A percentile compares a stretch with the other conserved stretches of the same genome.
Evolutionary conservation across 495 filamentous ascomycete genomes (phyloP).

Genomic region (Xylaria telfairii): DNA sequence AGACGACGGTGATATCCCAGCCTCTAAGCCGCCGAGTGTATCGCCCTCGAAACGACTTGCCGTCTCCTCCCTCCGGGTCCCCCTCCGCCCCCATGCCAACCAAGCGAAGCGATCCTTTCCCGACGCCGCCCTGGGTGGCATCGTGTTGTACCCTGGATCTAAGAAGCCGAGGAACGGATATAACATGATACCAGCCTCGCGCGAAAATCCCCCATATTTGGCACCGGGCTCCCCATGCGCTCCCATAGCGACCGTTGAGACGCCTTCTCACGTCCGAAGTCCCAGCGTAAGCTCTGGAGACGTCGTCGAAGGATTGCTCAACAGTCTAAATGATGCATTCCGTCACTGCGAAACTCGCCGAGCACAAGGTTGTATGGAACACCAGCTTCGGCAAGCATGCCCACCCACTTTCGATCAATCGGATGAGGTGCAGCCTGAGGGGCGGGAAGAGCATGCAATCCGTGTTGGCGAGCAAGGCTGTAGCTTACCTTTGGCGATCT

Average conservation of each 20-base stretch:
- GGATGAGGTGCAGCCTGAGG: background rate
- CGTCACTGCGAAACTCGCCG: background rate
- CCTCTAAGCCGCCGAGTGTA: background rate
- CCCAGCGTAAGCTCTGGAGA: slow-evolving; percentile 19
- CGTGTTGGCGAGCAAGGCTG: background rate
- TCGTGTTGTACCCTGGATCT: slow-evolving; percentile 13
- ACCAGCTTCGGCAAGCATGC: background rate
- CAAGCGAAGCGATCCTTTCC: slow-evolving; percentile 17
- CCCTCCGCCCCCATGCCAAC: background rate
- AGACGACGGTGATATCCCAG: slow-evolving; percentile 25
- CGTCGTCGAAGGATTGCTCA: slow-evolving; percentile 29
- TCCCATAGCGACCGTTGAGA: background rate
- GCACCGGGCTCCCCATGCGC: background rate
- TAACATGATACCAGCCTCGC: background rate
- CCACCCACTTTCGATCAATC: background rate
- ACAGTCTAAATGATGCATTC: slow-evolving; percentile 31
- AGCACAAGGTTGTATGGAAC: background rate
- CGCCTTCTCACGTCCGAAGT: background rate
- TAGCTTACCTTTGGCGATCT: background rate
- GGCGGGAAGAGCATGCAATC: background rate
- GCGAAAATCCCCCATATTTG: background rate
- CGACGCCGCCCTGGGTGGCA: slow-evolving; percentile 9
- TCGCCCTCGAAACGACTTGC: slow-evolving; percentile 19
- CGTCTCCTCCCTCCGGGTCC: background rate
- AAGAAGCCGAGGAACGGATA: slow-evolving; percentile 32